Evolutionary conservation across 352 stramenopile species (phyloP).

Genomic region (Phytophthora ohioensis): DNA sequence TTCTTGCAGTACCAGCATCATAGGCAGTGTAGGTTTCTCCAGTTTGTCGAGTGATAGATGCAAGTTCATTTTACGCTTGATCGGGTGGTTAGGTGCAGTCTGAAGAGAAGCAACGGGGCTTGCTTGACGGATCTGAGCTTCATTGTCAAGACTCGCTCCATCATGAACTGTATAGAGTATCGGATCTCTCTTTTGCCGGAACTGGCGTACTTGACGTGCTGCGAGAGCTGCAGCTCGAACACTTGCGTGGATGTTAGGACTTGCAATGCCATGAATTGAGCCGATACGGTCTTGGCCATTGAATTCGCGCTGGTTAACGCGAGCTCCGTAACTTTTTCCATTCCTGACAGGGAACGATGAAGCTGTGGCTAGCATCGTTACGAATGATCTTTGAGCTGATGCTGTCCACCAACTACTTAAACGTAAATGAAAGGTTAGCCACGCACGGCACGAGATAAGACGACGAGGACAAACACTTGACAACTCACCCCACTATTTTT

Average conservation of each 20-base stretch:
- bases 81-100: conserved; percentile 26
- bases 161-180: conserved; percentile 12
- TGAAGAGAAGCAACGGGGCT: conserved; percentile 19
- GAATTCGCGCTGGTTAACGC: conserved; percentile 4
- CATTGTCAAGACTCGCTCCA: background rate
- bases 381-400: background rate
- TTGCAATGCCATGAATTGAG: conserved; percentile 34
- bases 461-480: conserved; percentile 10
- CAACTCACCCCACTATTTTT: conserved; percentile 29
- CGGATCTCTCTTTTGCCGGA: conserved; percentile 39
- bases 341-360: conserved; percentile 38
- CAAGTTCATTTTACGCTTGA: conserved; percentile 65
- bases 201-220: conserved; percentile 53
- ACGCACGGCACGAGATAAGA: conserved; percentile 11
- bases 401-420: conserved; percentile 1
- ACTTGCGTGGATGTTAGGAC: conserved; percentile 35
- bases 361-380: conserved; percentile 28
- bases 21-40: conserved; percentile 41
- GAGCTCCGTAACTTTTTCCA: conserved; percentile 25
- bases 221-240: conserved; percentile 60
- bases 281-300: conserved; percentile 25
- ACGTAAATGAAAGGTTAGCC: conserved; percentile 11
- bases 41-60: conserved; percentile 59
- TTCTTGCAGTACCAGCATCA: conserved; percentile 43
- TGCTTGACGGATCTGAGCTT: conserved; percentile 24